Conservation (phyloP, 2,329 filamentous ascomycete genomes). For the Dactylonectria macrodidyma region DNA sequence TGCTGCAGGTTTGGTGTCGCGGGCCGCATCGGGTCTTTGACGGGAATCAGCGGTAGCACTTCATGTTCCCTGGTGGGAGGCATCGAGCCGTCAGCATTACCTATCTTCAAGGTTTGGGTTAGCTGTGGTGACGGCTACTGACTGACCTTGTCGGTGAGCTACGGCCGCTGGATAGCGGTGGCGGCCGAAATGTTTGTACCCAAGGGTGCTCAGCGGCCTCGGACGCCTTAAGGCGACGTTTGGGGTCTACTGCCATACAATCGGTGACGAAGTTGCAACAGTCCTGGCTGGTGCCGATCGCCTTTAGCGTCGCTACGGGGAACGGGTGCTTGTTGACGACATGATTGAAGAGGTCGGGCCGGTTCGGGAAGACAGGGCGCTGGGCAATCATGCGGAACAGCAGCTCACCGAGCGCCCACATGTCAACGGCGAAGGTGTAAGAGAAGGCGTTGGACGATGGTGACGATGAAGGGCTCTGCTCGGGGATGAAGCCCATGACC, state of each 20-base stretch:
- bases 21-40: no score
- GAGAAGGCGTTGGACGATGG: neutral
- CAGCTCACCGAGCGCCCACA: slow-evolving; percentile 3
- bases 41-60: no score
- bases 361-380: no score
- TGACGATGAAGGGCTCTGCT: neutral
- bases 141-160: no score
- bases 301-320: neutral
- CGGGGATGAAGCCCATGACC: neutral
- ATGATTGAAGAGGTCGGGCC: no score
- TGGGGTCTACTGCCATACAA: neutral
- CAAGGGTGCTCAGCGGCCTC: neutral
- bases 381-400: no score
- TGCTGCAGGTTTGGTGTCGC: neutral
- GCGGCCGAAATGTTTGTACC: neutral
- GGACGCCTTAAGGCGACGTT: neutral
- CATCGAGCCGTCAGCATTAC: no score
- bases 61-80: no score
- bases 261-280: neutral
- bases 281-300: neutral
- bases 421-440: slow-evolving; percentile 6
- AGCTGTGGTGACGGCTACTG: no score
- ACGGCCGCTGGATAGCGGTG: no score
- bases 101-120: no score
- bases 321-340: no score